Evolutionary conservation across 2,329 filamentous ascomycete species (phyloP), one percentile per base, ranked within the genome.

Genomic region (Neofusicoccum sp.): DNA sequence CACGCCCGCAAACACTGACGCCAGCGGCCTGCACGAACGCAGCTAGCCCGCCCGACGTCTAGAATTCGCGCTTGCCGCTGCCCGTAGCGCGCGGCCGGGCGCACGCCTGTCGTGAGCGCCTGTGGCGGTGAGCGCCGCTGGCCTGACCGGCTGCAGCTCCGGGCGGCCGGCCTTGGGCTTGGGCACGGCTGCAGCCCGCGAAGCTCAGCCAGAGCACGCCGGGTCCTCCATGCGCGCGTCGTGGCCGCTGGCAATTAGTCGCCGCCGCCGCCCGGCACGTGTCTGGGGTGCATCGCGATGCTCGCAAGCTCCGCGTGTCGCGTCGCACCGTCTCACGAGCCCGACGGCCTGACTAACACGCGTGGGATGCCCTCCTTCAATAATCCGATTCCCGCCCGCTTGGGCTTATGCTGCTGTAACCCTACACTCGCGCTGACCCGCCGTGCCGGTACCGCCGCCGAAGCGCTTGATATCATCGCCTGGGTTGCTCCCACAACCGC

Each of bases 201-300:
- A 33, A 33, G 20, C 34, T 33, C 30, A 20, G 45, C 45, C 11
- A 33, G 34, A 40, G 48, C 48, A 38, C 36, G 11, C 51, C 14
- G 26, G 38, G 38, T 40, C 38, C 30, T 57, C 53, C 53, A 57
- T 45, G 41, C 54, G 43, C 28, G 41, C 41, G 41, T 44, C 49
- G 49, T 58, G 54, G 54, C 54, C 41, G n/a, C 31, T 47, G 41
- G 30, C 54, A 58, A 58, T 58, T 58, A 47, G 41, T 40, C 53
- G 38, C 31, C 53, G 20, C 20, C 20, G 20, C 20, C n/a, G n/a
- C 31, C 31, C 51, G 31, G 48, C 33, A 53, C 33, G 33, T 53
- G 48, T 38, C 31, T 26, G 31, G n/a, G 9, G 47, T 24, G 33
- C 48, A n/a, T 38, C 16, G n/a, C 51, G 49, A 41, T 31, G n/a